These are phyloP conservation scores for Penicillium robsamsonii DNA, from an alignment of 495 filamentous ascomycete species.

Conservation along the genomic window DNA sequence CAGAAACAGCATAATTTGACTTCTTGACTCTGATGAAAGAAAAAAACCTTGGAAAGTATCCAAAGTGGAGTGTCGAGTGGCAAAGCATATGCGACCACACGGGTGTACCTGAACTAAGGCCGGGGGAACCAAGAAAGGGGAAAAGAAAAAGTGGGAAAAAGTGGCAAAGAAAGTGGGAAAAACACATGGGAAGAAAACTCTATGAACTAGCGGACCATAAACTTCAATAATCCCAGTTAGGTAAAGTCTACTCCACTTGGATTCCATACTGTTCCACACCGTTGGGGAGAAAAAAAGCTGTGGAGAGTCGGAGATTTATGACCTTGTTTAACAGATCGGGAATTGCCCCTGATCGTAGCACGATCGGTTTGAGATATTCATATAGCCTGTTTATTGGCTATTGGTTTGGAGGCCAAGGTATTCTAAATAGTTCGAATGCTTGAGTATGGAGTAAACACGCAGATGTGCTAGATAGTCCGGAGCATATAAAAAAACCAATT, in stretches of 20 bases:
- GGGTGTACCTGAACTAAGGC: constrained; percentile 14
- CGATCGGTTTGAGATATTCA: constrained; percentile 3
- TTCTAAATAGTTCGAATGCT: not conserved
- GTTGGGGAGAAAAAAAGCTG: constrained; percentile 22
- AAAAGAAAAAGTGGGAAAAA: not conserved
- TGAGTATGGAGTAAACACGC: not conserved
- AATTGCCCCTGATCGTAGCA: constrained; percentile 2
- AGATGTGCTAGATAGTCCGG: not conserved
- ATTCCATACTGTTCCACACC: constrained; percentile 25
- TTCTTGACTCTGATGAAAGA: not conserved
- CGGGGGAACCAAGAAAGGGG: constrained; percentile 10
- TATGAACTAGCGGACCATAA: constrained; percentile 20
- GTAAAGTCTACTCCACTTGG: constrained; percentile 19
- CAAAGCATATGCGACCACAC: constrained; percentile 7
- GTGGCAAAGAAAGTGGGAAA: constrained; percentile 16
- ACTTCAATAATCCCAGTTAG: constrained; percentile 30
- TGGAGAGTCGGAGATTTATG: constrained; percentile 15
- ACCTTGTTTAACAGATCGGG: constrained; percentile 10
- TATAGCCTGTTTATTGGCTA: not conserved
- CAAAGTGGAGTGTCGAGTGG: constrained; percentile 6
- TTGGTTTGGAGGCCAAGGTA: not conserved
- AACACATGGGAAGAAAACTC: constrained; percentile 18
- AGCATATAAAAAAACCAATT: not conserved
- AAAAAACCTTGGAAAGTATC: no score
- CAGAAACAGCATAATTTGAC: constrained; percentile 6